phyloP scores from a whole-genome alignment of 257 asterid species.

The Salvia hispanica region DNA sequence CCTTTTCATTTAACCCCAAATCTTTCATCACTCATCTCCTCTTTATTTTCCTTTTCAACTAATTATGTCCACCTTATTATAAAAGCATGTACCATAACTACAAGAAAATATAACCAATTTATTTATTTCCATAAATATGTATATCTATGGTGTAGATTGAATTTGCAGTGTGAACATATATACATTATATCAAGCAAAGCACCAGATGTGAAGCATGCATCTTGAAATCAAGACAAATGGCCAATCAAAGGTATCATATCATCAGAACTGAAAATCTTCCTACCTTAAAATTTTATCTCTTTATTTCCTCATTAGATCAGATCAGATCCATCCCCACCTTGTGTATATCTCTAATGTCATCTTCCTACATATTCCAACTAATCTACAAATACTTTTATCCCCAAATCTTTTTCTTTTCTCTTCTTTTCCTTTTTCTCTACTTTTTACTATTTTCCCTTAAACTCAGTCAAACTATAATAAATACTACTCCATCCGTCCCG shows the following conservation, averaged over 20 bases:
- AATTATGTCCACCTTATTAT: too few relatives aligned
- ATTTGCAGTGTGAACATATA: too few relatives aligned
- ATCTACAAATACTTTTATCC: too few relatives aligned
- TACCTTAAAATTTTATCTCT: slow-evolving; percentile 34
- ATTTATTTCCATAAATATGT: too few relatives aligned
- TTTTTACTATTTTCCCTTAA: background rate
- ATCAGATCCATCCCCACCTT: slow-evolving; percentile 25
- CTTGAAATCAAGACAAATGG: slow-evolving; percentile 37
- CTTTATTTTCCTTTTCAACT: background rate
- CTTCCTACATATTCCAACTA: background rate
- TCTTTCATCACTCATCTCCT: background rate
- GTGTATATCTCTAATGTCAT: slow-evolving; percentile 32
- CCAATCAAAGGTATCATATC: slow-evolving; percentile 28
- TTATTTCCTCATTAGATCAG: background rate
- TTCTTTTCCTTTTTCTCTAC: background rate
- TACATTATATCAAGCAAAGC: background rate
- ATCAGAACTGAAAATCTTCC: slow-evolving; percentile 9
- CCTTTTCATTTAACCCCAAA: background rate
- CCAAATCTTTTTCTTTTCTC: slow-evolving; percentile 10
- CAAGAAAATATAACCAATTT: too few relatives aligned
- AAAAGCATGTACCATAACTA: too few relatives aligned
- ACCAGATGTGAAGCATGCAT: slow-evolving; percentile 37
- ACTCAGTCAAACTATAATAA: background rate
- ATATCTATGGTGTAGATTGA: too few relatives aligned
- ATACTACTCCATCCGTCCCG: too few relatives aligned